Evolutionary conservation across 306 rosid species (phyloP).

Genomic region (Cicer arietinum): DNA sequence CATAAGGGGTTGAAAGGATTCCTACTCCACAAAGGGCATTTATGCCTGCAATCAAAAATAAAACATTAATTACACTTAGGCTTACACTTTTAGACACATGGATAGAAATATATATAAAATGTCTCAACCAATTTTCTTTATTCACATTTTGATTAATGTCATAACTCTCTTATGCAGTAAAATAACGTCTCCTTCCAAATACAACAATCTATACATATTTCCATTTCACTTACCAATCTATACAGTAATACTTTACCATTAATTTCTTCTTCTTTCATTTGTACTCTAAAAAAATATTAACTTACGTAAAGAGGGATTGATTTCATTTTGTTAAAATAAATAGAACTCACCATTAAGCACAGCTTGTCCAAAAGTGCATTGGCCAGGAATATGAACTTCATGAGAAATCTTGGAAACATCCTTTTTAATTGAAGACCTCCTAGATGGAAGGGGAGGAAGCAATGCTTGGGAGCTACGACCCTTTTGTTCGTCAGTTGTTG

Average conservation of each 20-base stretch:
- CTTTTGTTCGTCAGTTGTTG: conserved; percentile 49
- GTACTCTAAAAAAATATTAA: too few species aligned
- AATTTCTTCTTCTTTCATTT: background rate
- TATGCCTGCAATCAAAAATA: conserved; percentile 65
- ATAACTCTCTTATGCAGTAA: too few species aligned
- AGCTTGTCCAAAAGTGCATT: conserved; percentile 81
- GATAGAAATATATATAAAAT: too few species aligned
- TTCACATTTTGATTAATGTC: too few species aligned
- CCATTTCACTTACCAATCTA: background rate
- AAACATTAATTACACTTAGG: background rate
- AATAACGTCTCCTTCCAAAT: too few species aligned
- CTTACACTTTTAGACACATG: too few species aligned
- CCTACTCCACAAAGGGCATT: conserved; percentile 97
- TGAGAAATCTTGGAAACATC: conserved; percentile 62
- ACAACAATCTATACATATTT: conserved; percentile 7
- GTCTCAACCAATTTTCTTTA: too few species aligned
- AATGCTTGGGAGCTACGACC: conserved; percentile 51
- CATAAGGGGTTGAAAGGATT: conserved; percentile 86
- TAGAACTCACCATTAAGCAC: conserved; percentile 72
- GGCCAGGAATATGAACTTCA: conserved; percentile 66
- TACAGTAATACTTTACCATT: background rate
- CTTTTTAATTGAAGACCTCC: conserved; percentile 57
- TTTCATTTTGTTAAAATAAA: too few species aligned
- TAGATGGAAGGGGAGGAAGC: conserved; percentile 55
- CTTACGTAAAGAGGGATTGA: too few species aligned